These are phyloP conservation scores for Zygotorulaspora chibaensis DNA, from an alignment of 805 yeast genomes.

Conservation along the genomic window DNA sequence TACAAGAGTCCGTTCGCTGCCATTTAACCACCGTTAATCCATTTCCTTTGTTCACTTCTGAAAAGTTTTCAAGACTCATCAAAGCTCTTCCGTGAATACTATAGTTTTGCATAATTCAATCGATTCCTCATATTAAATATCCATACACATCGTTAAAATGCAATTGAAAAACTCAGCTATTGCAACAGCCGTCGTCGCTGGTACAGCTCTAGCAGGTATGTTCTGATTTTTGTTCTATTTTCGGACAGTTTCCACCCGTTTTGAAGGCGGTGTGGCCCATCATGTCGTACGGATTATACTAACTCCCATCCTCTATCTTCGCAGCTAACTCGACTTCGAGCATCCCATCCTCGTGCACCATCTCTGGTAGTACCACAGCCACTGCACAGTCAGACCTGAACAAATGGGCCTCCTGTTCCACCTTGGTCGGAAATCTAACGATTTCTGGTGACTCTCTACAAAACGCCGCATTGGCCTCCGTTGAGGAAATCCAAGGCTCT, in stretches of 20 bases:
- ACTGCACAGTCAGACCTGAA: conserved; percentile 79
- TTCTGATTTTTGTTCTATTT: background rate
- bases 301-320: background rate
- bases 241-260: background rate
- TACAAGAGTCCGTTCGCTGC: background rate
- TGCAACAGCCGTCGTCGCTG: conserved; percentile 47
- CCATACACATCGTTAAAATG: conserved; percentile 35
- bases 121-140: background rate
- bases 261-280: background rate
- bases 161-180: conserved; percentile 49
- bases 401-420: conserved; percentile 63
- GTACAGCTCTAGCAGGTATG: conserved; percentile 43
- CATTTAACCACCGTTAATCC: background rate
- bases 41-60: too few relatives aligned
- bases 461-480: conserved; percentile 65
- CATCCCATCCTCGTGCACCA: conserved; percentile 61
- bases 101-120: background rate
- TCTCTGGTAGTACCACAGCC: conserved; percentile 60
- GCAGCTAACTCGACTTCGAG: conserved; percentile 43
- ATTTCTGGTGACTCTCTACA: conserved; percentile 58
- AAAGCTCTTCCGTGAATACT: background rate
- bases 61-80: too few relatives aligned
- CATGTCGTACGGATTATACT: background rate
- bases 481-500: conserved; percentile 74
- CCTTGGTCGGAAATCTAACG: conserved; percentile 74